Percentiles rank a stretch among this genome's conserved stretches.
These are phyloP conservation scores for Phytophthora pini DNA, from an alignment of 352 stramenopile species.

Conservation along the genomic window DNA sequence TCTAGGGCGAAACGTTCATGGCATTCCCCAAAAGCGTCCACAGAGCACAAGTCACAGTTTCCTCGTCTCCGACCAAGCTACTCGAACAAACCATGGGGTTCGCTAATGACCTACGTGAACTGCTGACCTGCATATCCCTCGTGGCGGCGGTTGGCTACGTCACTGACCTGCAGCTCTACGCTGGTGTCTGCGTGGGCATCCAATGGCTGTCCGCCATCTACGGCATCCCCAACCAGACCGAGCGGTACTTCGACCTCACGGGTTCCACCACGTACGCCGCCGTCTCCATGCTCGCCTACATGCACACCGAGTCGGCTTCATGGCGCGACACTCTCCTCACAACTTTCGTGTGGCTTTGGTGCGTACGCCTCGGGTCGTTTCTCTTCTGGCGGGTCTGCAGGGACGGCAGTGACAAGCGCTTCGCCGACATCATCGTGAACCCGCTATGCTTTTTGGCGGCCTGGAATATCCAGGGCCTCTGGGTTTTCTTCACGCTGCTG, in stretches of 20 bases:
- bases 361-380: conserved; percentile 76
- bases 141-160: conserved; percentile 40
- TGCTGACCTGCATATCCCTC: conserved; percentile 75
- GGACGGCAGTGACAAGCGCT: conserved; percentile 76
- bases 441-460: conserved; percentile 73
- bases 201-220: conserved; percentile 76
- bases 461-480: conserved; percentile 88
- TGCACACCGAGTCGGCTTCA: conserved; percentile 17
- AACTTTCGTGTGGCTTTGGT: conserved; percentile 80
- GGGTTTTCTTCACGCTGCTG: conserved; percentile 79
- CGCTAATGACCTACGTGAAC: conserved; percentile 75
- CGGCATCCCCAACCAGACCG: conserved; percentile 69
- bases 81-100: conserved; percentile 10
- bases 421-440: conserved; percentile 68
- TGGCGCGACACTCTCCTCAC: conserved; percentile 71
- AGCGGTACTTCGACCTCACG: conserved; percentile 86
- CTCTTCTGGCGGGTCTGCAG: conserved; percentile 74
- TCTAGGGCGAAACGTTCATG: neutral
- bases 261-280: conserved; percentile 73
- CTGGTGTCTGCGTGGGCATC: conserved; percentile 55
- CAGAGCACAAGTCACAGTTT: neutral
- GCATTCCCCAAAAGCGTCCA: conserved; percentile 1
- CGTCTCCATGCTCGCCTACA: conserved; percentile 61
- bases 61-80: conserved; percentile 1
- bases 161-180: conserved; percentile 57